A percentile compares a stretch with the other conserved stretches of the same genome.
phyloP scores from a whole-genome alignment of 768 basidiomycete species.

The Phaeotremella fagi region DNA sequence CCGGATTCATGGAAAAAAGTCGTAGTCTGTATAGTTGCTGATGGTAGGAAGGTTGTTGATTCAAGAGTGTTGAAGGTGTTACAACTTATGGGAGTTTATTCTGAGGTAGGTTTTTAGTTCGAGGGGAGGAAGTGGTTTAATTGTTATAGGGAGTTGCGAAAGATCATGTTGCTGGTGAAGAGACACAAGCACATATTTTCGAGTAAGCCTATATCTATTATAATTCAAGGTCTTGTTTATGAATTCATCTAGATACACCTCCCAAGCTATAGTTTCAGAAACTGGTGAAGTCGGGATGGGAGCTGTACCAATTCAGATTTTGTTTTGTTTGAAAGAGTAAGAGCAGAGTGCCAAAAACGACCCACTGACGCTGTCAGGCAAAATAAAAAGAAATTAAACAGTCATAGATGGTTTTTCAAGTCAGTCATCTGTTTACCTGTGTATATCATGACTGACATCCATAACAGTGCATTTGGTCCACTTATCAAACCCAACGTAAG shows the following conservation, averaged over 20 bases:
- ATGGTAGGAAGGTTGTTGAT: constrained; percentile 49
- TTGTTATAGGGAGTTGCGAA: constrained; percentile 85
- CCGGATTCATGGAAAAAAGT: constrained; percentile 50
- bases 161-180: constrained; percentile 79
- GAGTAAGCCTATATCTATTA: constrained; percentile 1
- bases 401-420: constrained; percentile 47
- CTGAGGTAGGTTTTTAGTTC: constrained; percentile 8
- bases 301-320: constrained; percentile 40
- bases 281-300: constrained; percentile 63
- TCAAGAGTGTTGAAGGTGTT: constrained; percentile 73
- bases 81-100: constrained; percentile 57
- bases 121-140: constrained; percentile 89
- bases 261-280: constrained; percentile 70
- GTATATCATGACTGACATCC: background rate
- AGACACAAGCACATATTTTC: constrained; percentile 62
- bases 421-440: background rate
- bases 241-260: constrained; percentile 59
- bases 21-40: constrained; percentile 49
- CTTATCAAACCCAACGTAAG: constrained; percentile 42
- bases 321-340: constrained; percentile 83
- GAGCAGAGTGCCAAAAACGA: background rate
- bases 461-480: constrained; percentile 40
- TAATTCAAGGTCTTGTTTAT: background rate
- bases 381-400: constrained; percentile 47
- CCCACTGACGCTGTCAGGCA: constrained; percentile 7